A percentile compares a stretch with the other conserved stretches of the same genome.
Evolutionary conservation across 2,329 filamentous ascomycete genomes (phyloP).

Genomic region (Biscogniauxia marginata): DNA sequence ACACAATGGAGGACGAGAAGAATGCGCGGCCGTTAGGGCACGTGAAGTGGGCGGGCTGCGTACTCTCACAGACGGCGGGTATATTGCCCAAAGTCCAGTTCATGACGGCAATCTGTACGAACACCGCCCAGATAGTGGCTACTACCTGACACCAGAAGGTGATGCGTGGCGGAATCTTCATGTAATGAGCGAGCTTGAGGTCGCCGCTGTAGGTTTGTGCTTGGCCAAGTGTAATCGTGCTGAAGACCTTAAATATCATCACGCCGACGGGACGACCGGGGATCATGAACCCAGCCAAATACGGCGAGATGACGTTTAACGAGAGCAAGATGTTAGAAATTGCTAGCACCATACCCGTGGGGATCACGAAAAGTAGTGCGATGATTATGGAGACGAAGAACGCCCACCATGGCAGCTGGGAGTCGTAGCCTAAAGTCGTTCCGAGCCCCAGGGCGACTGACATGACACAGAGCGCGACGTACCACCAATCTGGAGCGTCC

Average conservation of each 20-base stretch:
- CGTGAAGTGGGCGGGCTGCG: slow-evolving; percentile 42
- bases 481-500: slow-evolving; percentile 57
- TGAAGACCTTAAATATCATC: slow-evolving; percentile 57
- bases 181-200: slow-evolving; percentile 39
- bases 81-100: slow-evolving; percentile 48
- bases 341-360: slow-evolving; percentile 46
- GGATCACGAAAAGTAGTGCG: slow-evolving; percentile 44
- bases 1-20: slow-evolving; percentile 55
- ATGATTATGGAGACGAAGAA: slow-evolving; percentile 50
- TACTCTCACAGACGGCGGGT: slow-evolving; percentile 40
- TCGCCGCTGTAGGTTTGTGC: slow-evolving; percentile 35
- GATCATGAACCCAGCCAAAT: slow-evolving; percentile 58
- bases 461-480: slow-evolving; percentile 39
- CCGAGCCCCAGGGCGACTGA: slow-evolving; percentile 50
- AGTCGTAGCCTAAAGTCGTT: slow-evolving; percentile 44
- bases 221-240: slow-evolving; percentile 37
- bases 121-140: slow-evolving; percentile 46
- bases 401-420: slow-evolving; percentile 52
- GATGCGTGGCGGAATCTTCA: slow-evolving; percentile 44
- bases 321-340: slow-evolving; percentile 51
- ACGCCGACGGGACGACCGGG: slow-evolving; percentile 55
- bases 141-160: slow-evolving; percentile 51
- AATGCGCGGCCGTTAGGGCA: slow-evolving; percentile 41
- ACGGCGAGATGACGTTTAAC: slow-evolving; percentile 53
- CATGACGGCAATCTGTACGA: slow-evolving; percentile 49